Evolutionary conservation across 139 green algal species (phyloP).

Genomic region (Micractinium sp.): DNA sequence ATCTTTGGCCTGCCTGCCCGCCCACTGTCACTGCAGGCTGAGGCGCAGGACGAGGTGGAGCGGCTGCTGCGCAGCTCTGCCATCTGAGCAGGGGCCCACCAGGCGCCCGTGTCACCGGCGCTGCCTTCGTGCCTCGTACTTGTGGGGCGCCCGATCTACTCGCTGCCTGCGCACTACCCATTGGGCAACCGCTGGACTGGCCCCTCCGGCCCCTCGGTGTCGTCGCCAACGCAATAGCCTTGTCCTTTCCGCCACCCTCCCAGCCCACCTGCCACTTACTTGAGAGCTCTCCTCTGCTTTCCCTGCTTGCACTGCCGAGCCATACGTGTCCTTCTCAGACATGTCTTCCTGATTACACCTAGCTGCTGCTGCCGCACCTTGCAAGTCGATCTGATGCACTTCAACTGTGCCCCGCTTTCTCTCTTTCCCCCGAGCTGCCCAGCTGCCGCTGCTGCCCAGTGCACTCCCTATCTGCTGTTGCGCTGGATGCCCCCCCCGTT

Average conservation of each 20-base stretch:
- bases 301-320: neutral
- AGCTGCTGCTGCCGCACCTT: neutral
- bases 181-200: neutral
- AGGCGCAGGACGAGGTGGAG: constrained; percentile 84
- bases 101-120: neutral
- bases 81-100: neutral
- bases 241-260: neutral
- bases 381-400: neutral
- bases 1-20: neutral
- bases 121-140: no score
- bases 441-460: neutral
- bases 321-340: no score
- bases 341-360: no score
- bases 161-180: no score
- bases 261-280: no score
- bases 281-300: neutral
- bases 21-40: constrained; percentile 57
- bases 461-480: neutral
- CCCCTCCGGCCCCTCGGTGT: no score
- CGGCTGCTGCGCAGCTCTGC: constrained; percentile 37
- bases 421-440: neutral
- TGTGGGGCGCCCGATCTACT: no score
- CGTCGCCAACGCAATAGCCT: neutral
- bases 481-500: neutral
- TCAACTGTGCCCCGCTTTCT: neutral